These are phyloP conservation scores for Cordyceps farinosa DNA, from an alignment of 2,329 filamentous ascomycete genomes.

Conservation along the genomic window DNA sequence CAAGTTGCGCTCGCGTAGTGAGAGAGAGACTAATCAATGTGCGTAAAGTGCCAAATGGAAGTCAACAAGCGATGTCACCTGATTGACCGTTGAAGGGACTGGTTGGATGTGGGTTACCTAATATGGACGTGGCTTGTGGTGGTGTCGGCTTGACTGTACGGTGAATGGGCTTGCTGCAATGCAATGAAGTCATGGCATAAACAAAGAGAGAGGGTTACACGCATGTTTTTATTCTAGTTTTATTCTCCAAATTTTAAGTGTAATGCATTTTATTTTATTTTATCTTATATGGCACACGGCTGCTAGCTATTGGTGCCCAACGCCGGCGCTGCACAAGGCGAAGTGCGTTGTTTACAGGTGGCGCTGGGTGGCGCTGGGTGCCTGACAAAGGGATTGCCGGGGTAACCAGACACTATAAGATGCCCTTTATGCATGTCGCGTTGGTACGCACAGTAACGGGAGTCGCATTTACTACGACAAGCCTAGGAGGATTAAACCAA, in stretches of 20 bases:
- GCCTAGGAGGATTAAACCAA: not conserved
- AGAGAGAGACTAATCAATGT: not conserved
- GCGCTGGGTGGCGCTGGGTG: conserved; percentile 2
- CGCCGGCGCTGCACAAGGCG: not conserved
- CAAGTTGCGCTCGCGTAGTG: conserved; percentile 8
- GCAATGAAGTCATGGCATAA: not conserved
- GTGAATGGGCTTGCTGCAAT: not conserved
- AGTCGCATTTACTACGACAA: not conserved
- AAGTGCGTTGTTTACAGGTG: conserved; percentile 7
- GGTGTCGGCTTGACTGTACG: not conserved
- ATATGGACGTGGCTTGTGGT: not conserved
- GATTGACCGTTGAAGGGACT: conserved; percentile 1
- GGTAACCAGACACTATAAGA: conserved; percentile 3
- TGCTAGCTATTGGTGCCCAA: not conserved
- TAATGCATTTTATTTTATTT: not conserved
- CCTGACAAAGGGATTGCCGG: conserved; percentile 13
- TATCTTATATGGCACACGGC: not conserved
- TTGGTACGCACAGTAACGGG: not conserved
- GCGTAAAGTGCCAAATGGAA: conserved; percentile 1
- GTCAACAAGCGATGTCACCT: conserved; percentile 18
- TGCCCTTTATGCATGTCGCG: not conserved
- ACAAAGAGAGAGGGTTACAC: not conserved
- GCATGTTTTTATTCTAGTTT: not conserved
- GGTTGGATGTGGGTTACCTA: conserved; percentile 6
- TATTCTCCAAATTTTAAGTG: not conserved